A percentile compares a stretch with the other conserved stretches of the same genome.
Evolutionary conservation across 2,329 filamentous ascomycete species (phyloP).

Genomic region (Bipolaris bicolor): DNA sequence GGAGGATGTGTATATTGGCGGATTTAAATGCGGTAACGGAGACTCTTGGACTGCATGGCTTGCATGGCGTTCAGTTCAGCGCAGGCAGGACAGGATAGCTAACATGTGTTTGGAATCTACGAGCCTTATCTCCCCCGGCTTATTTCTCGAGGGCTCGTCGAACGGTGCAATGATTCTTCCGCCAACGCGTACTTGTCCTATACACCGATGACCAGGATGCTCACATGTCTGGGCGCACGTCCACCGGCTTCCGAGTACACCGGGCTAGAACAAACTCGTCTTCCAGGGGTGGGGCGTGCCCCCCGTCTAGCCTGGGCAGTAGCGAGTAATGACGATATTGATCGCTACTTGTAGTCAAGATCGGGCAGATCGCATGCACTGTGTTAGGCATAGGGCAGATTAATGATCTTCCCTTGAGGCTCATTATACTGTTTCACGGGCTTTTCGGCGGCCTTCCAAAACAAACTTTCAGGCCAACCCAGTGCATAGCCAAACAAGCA

Average conservation of each 20-base stretch:
- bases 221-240: background rate
- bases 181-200: background rate
- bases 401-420: no score
- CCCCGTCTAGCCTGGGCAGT: constrained; percentile 7
- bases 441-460: no score
- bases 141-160: no score
- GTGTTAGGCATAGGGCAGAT: background rate
- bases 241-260: constrained; percentile 10
- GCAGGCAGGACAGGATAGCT: background rate
- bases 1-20: constrained; percentile 10
- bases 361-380: constrained; percentile 22
- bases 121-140: background rate
- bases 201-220: constrained; percentile 1
- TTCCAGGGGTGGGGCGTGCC: background rate
- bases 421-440: no score
- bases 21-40: background rate
- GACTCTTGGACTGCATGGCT: background rate
- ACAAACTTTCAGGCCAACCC: no score
- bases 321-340: constrained; percentile 36
- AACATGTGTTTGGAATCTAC: background rate
- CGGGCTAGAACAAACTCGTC: background rate
- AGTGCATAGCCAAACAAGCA: no score
- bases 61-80: constrained; percentile 9
- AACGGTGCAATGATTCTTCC: no score
- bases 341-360: constrained; percentile 32